Conservation (phyloP, 2,329 filamentous ascomycete species). For the Penicillium sp. region DNA sequence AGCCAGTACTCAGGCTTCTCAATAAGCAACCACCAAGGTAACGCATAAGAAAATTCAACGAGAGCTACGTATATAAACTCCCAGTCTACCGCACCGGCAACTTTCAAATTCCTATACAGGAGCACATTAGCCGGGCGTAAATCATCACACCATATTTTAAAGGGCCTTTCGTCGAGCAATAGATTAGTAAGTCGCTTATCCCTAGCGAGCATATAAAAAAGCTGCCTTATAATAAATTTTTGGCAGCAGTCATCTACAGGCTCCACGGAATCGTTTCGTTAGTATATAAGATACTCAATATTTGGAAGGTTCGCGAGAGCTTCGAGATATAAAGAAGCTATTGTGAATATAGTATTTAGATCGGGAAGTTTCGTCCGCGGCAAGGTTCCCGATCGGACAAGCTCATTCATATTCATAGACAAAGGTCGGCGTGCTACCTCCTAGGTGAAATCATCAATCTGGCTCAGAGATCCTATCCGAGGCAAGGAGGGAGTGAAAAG, state of each 20-base stretch:
- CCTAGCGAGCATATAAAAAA: slow-evolving; percentile 22
- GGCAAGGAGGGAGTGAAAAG: slow-evolving; percentile 39
- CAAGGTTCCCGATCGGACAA: slow-evolving; percentile 30
- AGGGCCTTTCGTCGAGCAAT: slow-evolving; percentile 22
- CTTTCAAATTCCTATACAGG: slow-evolving; percentile 11
- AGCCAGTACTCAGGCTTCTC: slow-evolving; percentile 29
- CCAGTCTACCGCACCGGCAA: slow-evolving; percentile 25
- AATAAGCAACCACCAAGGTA: slow-evolving; percentile 29
- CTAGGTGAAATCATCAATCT: slow-evolving; percentile 27
- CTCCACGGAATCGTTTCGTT: slow-evolving; percentile 43
- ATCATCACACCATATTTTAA: slow-evolving; percentile 30
- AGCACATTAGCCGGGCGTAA: slow-evolving; percentile 24
- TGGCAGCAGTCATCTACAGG: slow-evolving; percentile 27
- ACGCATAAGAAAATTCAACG: slow-evolving; percentile 19
- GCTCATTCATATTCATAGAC: slow-evolving; percentile 48
- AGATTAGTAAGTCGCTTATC: slow-evolving; percentile 22
- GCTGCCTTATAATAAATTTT: slow-evolving; percentile 21
- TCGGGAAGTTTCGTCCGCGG: slow-evolving; percentile 22
- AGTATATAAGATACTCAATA: slow-evolving; percentile 42
- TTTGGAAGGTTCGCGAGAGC: slow-evolving; percentile 48
- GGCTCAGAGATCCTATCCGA: slow-evolving; percentile 43
- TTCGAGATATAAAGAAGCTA: slow-evolving; percentile 41
- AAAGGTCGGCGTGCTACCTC: slow-evolving; percentile 40
- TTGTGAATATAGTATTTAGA: slow-evolving; percentile 24
- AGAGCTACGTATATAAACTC: slow-evolving; percentile 29